phyloP scores from a whole-genome alignment of 441 rosid genomes.

The Populus hybrid region DNA sequence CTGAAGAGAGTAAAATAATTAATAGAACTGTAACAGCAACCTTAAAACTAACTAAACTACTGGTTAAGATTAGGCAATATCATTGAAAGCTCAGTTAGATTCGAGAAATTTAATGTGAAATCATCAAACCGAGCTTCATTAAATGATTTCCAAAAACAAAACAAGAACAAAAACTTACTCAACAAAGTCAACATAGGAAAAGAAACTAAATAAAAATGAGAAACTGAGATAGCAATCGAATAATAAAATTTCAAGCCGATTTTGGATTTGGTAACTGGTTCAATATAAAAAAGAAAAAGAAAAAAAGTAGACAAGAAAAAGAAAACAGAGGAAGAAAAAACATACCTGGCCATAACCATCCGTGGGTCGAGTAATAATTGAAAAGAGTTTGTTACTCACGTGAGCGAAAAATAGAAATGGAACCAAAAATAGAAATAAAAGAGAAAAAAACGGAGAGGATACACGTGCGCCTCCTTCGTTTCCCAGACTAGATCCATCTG shows the following conservation, averaged over 20 bases:
- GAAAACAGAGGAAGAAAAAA: neutral
- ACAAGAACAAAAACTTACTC: neutral
- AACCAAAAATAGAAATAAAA: conserved; percentile 22
- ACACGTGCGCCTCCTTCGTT: conserved; percentile 16
- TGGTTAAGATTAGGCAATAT: neutral
- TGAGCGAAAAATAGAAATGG: neutral
- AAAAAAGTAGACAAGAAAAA: conserved; percentile 4
- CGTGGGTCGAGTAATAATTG: neutral
- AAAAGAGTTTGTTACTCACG: neutral
- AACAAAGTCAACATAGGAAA: too few relatives aligned
- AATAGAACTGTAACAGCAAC: neutral
- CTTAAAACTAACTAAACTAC: neutral
- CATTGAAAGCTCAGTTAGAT: neutral
- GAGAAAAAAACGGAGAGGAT: conserved; percentile 17
- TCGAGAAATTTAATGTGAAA: neutral
- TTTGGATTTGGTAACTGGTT: too few relatives aligned
- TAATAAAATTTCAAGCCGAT: too few relatives aligned
- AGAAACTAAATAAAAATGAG: neutral
- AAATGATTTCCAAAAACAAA: neutral
- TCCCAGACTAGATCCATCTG: conserved; percentile 22
- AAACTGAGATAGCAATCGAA: neutral
- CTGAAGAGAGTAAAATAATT: too few relatives aligned
- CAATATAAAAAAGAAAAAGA: neutral
- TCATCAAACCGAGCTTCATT: neutral
- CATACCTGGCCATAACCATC: neutral